Evolutionary conservation across 2,329 filamentous ascomycete species (phyloP), one percentile per base, ranked within the genome.

Genomic region (Colletotrichum graminicola): DNA sequence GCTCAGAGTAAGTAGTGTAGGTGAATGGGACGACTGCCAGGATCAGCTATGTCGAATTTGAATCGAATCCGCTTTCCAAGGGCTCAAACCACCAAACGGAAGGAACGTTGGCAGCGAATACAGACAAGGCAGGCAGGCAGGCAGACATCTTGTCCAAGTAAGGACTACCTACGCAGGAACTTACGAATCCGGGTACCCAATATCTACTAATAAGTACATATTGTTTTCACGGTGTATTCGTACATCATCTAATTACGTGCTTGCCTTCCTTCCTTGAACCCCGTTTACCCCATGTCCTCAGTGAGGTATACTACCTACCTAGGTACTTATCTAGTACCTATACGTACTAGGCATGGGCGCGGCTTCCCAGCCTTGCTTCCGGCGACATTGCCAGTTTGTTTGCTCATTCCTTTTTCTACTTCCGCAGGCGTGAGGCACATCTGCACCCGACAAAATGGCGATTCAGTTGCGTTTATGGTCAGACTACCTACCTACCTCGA

Each of bases 261-360:
- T 43, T 51, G n/a, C 45, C 59, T 39, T 39, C 45, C 59, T 39
- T 39, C 43, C 14, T 14, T 23, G 47, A 34, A 45, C 18, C 32
- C 32, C n/a, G 32, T 49, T 47, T 51, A 62, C 59, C 59, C 59
- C 59, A 62, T 62, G 59, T 62, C 59, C n/a, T n/a, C n/a, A n/a
- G n/a, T 51, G 10, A 51, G 59, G 45, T 18, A 5, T 8, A 10
- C 18, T 5, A 41, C 14, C 34, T 36, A 36, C 10, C 11, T 8
- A 36, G 14, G 14, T 21, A 43, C 6, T 1, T 43, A 21, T 1
- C 11, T 43, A 43, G 3, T 43, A 18, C 6, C 16, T 21, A 43
- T 21, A 21, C 23, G 34, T 23, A n/a, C 14, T 61, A 18, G 59
- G 3, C 34, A 18, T 36, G 59, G 18, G 12, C 12, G 32, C 43